Conservation (phyloP, 1,284 basidiomycete genomes). For the Rhodotorula sp. region DNA sequence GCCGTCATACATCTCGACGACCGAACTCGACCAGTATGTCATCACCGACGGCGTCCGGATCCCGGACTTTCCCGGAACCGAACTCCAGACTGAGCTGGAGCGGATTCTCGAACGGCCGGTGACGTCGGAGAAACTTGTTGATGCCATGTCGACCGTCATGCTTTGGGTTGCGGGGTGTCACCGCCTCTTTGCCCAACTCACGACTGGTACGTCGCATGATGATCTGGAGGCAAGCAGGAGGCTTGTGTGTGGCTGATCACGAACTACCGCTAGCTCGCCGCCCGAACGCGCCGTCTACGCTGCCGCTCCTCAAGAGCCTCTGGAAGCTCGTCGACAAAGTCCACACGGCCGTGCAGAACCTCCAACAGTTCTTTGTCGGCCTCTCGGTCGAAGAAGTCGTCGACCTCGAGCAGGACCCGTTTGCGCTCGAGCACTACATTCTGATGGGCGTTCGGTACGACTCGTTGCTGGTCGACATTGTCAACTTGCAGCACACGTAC, state of each 20-base stretch:
- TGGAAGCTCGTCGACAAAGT: constrained; percentile 35
- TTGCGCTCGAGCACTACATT: constrained; percentile 35
- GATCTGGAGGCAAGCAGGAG: too few relatives aligned
- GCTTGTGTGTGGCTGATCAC: too few relatives aligned
- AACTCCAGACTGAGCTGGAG: constrained; percentile 16
- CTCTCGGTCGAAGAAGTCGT: constrained; percentile 15
- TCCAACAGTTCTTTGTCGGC: constrained; percentile 33
- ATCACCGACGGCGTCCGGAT: constrained; percentile 21
- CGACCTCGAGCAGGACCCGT: constrained; percentile 21
- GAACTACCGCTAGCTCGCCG: constrained; percentile 11
- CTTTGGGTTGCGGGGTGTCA: constrained; percentile 30
- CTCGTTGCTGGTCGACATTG: constrained; percentile 28
- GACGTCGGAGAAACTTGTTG: constrained; percentile 10
- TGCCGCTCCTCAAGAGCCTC: constrained; percentile 29
- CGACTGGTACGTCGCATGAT: constrained; percentile 16
- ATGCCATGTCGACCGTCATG: constrained; percentile 9
- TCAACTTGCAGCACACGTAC: constrained; percentile 29
- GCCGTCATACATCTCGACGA: constrained; percentile 29
- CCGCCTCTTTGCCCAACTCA: constrained; percentile 28
- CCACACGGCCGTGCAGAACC: constrained; percentile 30
- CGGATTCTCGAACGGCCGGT: constrained; percentile 15
- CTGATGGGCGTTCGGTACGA: constrained; percentile 35
- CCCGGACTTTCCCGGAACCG: constrained; percentile 28
- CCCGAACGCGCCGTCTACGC: constrained; percentile 5
- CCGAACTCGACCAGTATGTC: constrained; percentile 29